A percentile compares a stretch with the other conserved stretches of the same genome.
These are phyloP conservation scores for Hamamelis virginiana DNA, from an alignment of 164 flowering plant genomes.

Conservation along the genomic window DNA sequence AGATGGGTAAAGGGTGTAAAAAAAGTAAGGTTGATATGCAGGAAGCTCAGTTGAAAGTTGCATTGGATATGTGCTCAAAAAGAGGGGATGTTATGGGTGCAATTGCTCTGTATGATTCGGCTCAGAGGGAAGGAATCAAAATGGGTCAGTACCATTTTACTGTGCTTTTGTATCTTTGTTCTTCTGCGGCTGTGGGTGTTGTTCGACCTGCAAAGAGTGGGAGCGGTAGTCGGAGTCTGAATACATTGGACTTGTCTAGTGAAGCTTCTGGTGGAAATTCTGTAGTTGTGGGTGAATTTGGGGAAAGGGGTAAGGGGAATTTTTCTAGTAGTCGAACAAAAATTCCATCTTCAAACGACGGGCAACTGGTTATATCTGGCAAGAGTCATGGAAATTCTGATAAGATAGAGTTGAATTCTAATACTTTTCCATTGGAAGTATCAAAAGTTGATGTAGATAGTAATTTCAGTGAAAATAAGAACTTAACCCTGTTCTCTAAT, in stretches of 20 bases:
- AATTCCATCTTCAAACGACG: conserved; percentile 8
- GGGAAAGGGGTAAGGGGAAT: conserved; percentile 7
- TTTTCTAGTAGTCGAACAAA: background rate
- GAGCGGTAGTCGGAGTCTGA: conserved; percentile 34
- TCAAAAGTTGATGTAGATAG: background rate
- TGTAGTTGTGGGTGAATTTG: conserved; percentile 16
- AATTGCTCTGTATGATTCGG: conserved; percentile 60
- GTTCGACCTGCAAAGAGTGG: conserved; percentile 82
- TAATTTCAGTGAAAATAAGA: conserved; percentile 11
- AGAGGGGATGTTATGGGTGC: conserved; percentile 78
- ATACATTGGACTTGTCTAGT: conserved; percentile 14
- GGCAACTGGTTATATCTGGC: conserved; percentile 8
- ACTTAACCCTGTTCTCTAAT: conserved; percentile 4
- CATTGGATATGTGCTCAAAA: conserved; percentile 75
- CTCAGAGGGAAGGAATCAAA: conserved; percentile 51
- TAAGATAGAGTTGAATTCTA: conserved; percentile 10
- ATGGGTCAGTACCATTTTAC: conserved; percentile 72
- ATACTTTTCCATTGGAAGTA: background rate
- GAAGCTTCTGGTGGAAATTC: conserved; percentile 13
- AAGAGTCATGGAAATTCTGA: conserved; percentile 9
- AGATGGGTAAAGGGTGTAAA: conserved; percentile 29
- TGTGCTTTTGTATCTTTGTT: conserved; percentile 77
- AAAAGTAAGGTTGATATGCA: conserved; percentile 31
- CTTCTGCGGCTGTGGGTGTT: conserved; percentile 83
- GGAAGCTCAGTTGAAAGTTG: conserved; percentile 35